Conservation (phyloP, 2,329 filamentous ascomycete genomes). For the Neocatenulostroma microsporum region DNA sequence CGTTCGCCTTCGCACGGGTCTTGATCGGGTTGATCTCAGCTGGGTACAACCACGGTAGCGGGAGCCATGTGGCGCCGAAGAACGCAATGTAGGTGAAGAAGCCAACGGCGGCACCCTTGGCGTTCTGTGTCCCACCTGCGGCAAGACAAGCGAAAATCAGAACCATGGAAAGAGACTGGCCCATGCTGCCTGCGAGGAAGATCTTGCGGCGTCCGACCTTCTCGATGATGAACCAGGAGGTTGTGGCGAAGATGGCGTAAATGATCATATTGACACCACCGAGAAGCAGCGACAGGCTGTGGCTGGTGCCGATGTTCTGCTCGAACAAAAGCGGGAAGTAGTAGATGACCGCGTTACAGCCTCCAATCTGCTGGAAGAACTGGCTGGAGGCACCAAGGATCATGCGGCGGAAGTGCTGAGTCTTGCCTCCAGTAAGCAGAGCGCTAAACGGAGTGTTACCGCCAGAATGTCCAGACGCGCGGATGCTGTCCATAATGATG, state of each 20-base stretch:
- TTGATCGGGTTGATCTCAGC: slow-evolving; percentile 45
- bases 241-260: slow-evolving; percentile 48
- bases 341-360: slow-evolving; percentile 34
- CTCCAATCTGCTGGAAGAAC: slow-evolving; percentile 54
- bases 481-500: slow-evolving; percentile 54
- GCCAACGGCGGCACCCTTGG: slow-evolving; percentile 49
- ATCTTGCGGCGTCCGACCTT: slow-evolving; percentile 45
- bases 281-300: slow-evolving; percentile 38
- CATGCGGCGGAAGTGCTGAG: slow-evolving; percentile 59
- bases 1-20: slow-evolving; percentile 50
- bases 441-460: slow-evolving; percentile 42
- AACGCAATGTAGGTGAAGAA: slow-evolving; percentile 62
- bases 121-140: slow-evolving; percentile 24
- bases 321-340: slow-evolving; percentile 37
- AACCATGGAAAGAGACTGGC: slow-evolving; percentile 52
- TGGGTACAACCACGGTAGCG: slow-evolving; percentile 26
- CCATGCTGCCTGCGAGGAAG: slow-evolving; percentile 35
- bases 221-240: slow-evolving; percentile 59
- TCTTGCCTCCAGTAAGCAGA: slow-evolving; percentile 55
- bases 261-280: slow-evolving; percentile 48
- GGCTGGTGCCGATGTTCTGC: slow-evolving; percentile 43
- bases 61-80: slow-evolving; percentile 50
- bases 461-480: slow-evolving; percentile 34
- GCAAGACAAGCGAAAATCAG: slow-evolving; percentile 36
- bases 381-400: slow-evolving; percentile 52